Percentiles rank a stretch among this genome's conserved stretches.
These are phyloP conservation scores for Starmerella khaoyaiensis DNA, from an alignment of 805 yeast species.

Conservation along the genomic window DNA sequence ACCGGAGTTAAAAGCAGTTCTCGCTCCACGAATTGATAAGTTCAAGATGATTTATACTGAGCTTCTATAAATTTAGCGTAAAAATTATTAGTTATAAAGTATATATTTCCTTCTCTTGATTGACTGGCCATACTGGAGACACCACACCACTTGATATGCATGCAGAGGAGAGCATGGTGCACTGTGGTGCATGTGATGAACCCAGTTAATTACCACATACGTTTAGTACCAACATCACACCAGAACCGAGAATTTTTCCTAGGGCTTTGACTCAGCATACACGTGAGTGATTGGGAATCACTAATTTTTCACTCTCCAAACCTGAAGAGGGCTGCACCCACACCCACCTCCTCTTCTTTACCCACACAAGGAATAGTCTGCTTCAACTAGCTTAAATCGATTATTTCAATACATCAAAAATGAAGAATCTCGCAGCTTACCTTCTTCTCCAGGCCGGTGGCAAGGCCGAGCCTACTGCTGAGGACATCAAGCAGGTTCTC, in stretches of 20 bases:
- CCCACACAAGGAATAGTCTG: slow-evolving; percentile 65
- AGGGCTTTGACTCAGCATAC: slow-evolving; percentile 1
- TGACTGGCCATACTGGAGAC: no score
- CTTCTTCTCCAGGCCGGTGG: slow-evolving; percentile 97
- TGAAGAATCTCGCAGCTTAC: slow-evolving; percentile 99
- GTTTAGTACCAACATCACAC: neutral
- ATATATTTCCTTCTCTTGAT: no score
- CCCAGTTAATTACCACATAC: slow-evolving; percentile 1
- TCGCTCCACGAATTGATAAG: no score
- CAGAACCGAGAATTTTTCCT: neutral
- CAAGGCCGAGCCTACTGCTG: slow-evolving; percentile 83
- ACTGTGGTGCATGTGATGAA: neutral
- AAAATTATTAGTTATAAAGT: no score
- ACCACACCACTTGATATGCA: no score
- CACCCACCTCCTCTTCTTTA: neutral
- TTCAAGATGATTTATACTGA: no score
- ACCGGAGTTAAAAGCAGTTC: no score
- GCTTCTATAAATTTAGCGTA: no score
- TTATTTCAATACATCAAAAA: slow-evolving; percentile 26
- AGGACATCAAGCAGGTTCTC: slow-evolving; percentile 76
- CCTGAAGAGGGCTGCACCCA: neutral
- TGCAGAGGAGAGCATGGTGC: no score
- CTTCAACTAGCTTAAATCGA: slow-evolving; percentile 29
- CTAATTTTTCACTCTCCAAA: slow-evolving; percentile 13
- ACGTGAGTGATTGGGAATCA: slow-evolving; percentile 5